Conservation (phyloP, 495 filamentous ascomycete genomes). For the Daldinia bambusicola region DNA sequence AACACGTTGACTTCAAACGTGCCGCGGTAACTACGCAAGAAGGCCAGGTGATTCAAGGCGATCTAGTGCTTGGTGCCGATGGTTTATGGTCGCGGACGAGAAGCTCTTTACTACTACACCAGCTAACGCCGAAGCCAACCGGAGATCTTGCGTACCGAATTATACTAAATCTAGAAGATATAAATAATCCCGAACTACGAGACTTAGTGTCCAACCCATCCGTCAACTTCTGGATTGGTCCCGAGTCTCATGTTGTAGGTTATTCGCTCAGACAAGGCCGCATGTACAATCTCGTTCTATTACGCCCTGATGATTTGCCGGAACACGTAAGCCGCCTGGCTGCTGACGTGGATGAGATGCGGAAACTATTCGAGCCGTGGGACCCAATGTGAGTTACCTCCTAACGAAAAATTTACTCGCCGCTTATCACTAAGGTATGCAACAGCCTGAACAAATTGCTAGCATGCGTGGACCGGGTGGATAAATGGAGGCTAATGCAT, state of each 20-base stretch:
- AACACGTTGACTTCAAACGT: neutral
- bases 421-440: neutral
- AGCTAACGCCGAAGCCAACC: neutral
- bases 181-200: constrained; percentile 13
- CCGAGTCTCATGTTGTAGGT: constrained; percentile 64
- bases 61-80: neutral
- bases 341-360: constrained; percentile 61
- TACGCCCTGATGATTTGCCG: constrained; percentile 64
- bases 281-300: constrained; percentile 68
- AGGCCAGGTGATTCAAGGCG: neutral
- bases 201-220: constrained; percentile 63
- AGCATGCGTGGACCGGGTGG: constrained; percentile 55
- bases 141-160: constrained; percentile 3
- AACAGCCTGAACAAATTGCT: constrained; percentile 55
- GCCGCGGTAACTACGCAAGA: neutral
- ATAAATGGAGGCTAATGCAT: constrained; percentile 64
- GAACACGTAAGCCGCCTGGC: constrained; percentile 54
- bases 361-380: constrained; percentile 61
- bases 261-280: constrained; percentile 64
- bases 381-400: constrained; percentile 54
- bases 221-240: constrained; percentile 79
- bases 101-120: neutral
- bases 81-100: constrained; percentile 1
- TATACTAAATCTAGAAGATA: neutral
- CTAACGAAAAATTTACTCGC: neutral